These are phyloP conservation scores for Candida qinlingensis DNA, from an alignment of 805 yeast species.

Conservation along the genomic window DNA sequence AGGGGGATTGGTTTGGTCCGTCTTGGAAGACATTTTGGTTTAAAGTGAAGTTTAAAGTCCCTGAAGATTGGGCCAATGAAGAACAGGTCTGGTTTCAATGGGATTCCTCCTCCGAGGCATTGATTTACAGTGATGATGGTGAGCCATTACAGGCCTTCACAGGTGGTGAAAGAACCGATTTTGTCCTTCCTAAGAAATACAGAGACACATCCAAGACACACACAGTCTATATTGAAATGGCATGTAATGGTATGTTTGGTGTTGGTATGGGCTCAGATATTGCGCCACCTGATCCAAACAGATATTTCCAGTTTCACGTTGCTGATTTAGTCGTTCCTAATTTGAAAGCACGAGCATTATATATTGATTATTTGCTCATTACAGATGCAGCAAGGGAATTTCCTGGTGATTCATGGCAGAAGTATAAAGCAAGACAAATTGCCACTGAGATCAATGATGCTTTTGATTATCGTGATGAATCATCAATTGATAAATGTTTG, in stretches of 20 bases:
- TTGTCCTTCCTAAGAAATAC: constrained; percentile 48
- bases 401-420: constrained; percentile 70
- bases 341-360: constrained; percentile 69
- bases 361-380: constrained; percentile 79
- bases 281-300: constrained; percentile 65
- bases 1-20: constrained; percentile 83
- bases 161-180: constrained; percentile 75
- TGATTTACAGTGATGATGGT: constrained; percentile 65
- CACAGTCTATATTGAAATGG: constrained; percentile 76
- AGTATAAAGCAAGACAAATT: constrained; percentile 74
- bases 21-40: constrained; percentile 98
- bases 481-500: constrained; percentile 57
- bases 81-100: constrained; percentile 62
- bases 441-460: constrained; percentile 78
- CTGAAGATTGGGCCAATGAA: constrained; percentile 41
- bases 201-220: constrained; percentile 52
- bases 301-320: constrained; percentile 57
- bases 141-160: constrained; percentile 78
- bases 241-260: constrained; percentile 95
- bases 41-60: constrained; percentile 58
- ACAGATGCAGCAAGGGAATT: constrained; percentile 90
- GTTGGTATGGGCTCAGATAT: constrained; percentile 56
- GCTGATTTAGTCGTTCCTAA: constrained; percentile 85
- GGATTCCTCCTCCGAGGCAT: constrained; percentile 85
- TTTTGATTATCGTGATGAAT: constrained; percentile 67